Base-by-base conservation (phyloP, 495 filamentous ascomycete genomes). In the Sordaria brevicollis region DNA sequence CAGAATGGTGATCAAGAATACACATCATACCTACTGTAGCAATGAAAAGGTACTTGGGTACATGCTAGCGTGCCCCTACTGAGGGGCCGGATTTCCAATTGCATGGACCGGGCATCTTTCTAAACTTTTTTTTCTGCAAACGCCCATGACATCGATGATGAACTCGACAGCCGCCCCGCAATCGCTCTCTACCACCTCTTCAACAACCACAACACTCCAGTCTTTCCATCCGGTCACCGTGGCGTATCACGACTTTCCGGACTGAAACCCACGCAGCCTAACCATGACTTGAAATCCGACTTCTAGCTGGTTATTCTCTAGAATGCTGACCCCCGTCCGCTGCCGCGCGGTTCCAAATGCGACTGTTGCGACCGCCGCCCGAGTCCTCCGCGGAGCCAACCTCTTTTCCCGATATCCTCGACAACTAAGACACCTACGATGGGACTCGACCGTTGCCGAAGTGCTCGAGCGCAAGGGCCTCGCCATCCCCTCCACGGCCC, bases 401-500 rank as follows among this genome's bases (percentile, higher is more conserved):
- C 71, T 65, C 68, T 71, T 62, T 65, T 73, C 37, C 38, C 67
- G 69, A 34, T 21, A 62, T 29, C 67, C 41, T 33, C 69, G 76
- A 66, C 74, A 68, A 68, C 69, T 70, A 69, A 71, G 74, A n/a
- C 74, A 79, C 67, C 71, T 69, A 57, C 78, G 83, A 72, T 82
- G 81, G 78, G 71, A 81, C 38, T 81, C 82, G 25, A 76, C 73
- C 36, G 68, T 72, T 37, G 72, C 73, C n/a, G 36, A 67, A 21
- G 74, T 76, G 33, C 38, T 69, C 39, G 66, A 67, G 35, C 36
- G 74, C 57, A 68, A 37, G 8, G n/a, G 65, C 65, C 43, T 71
- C 36, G 62, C 77, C 89, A 88, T 89, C 49, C 82, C 84, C 33
- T 85, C 88, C 37, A 74, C 82, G 36, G 82, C 90, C 38, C 89